Conservation (phyloP, 495 filamentous ascomycete genomes). For the Annulohypoxylon bovei region DNA sequence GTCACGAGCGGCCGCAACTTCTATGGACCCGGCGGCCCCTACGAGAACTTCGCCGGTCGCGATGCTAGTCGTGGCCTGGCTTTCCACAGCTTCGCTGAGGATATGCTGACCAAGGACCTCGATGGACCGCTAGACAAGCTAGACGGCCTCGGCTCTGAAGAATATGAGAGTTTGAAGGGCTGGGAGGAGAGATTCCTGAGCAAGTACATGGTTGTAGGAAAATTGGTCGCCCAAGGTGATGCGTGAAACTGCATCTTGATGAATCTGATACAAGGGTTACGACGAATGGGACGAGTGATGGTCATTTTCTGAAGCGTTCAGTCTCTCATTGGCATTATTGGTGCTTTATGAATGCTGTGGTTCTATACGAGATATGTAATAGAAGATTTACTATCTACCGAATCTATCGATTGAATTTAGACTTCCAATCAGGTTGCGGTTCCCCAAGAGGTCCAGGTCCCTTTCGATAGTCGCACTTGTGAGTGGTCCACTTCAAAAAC, state of each 20-base stretch:
- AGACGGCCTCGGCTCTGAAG: slow-evolving; percentile 75
- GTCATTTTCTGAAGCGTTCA: background rate
- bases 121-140: slow-evolving; percentile 86
- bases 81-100: slow-evolving; percentile 91
- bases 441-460: background rate
- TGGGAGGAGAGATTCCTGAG: slow-evolving; percentile 94
- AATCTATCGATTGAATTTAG: background rate
- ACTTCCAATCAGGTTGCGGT: background rate
- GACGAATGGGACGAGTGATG: background rate
- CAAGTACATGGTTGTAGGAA: slow-evolving; percentile 96
- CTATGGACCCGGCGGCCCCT: slow-evolving; percentile 92
- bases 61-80: slow-evolving; percentile 93
- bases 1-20: slow-evolving; percentile 86
- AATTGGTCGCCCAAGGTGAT: slow-evolving; percentile 69
- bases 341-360: background rate
- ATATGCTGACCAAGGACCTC: slow-evolving; percentile 94
- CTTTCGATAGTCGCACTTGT: no score
- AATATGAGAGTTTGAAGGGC: slow-evolving; percentile 82
- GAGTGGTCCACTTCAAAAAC: no score
- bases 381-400: background rate
- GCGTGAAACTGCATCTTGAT: slow-evolving; percentile 27
- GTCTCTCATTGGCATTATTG: background rate
- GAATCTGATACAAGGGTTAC: background rate
- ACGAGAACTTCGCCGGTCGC: slow-evolving; percentile 93
- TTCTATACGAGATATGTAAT: slow-evolving; percentile 1